Evolutionary conservation across 2,329 filamentous ascomycete genomes (phyloP).

Genomic region (Trichophyton equinum): DNA sequence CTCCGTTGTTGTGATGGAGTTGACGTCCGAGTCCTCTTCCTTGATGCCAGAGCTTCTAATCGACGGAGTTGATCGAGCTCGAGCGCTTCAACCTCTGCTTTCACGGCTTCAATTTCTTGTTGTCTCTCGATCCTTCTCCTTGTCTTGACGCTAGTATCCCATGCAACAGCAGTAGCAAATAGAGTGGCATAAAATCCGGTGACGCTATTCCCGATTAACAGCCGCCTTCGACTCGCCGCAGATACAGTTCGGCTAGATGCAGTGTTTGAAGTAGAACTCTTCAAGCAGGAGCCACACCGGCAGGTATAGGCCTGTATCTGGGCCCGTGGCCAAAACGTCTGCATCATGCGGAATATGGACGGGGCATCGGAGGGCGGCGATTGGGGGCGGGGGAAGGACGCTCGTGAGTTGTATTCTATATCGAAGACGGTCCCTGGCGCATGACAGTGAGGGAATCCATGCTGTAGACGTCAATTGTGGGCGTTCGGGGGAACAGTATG

Average conservation of each 20-base stretch:
- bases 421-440: neutral
- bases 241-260: conserved; percentile 25
- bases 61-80: conserved; percentile 29
- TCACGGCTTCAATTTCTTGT: conserved; percentile 32
- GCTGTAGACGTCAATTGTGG: neutral
- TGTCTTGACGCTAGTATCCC: conserved; percentile 30
- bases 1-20: conserved; percentile 17
- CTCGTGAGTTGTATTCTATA: neutral
- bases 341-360: conserved; percentile 26
- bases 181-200: conserved; percentile 35
- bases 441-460: neutral
- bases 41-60: conserved; percentile 21
- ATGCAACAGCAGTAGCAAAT: conserved; percentile 31
- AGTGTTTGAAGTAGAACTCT: conserved; percentile 22
- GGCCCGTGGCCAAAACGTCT: conserved; percentile 33
- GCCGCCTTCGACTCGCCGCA: conserved; percentile 26
- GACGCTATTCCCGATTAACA: conserved; percentile 32
- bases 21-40: conserved; percentile 15
- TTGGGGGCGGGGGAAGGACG: neutral
- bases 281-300: conserved; percentile 32
- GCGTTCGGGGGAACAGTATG: neutral
- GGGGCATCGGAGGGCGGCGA: neutral
- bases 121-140: conserved; percentile 30
- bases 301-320: conserved; percentile 26
- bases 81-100: conserved; percentile 30